Evolutionary conservation across 345 rosid genomes (phyloP).

Genomic region (Boechera stricta): DNA sequence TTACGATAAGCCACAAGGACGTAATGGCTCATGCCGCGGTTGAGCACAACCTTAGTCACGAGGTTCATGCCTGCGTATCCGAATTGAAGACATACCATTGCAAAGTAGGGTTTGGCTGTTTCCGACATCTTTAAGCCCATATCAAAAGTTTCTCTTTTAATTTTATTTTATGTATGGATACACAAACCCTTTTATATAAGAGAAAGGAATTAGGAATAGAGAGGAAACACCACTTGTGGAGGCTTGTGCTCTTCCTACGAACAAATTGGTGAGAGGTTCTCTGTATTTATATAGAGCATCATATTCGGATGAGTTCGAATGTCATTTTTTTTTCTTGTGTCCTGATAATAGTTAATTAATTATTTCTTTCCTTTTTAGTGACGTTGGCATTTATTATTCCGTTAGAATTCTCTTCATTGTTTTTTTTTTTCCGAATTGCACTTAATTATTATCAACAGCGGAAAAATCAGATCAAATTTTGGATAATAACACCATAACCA

Average conservation of each 20-base stretch:
- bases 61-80: constrained; percentile 96
- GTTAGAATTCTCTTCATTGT: neutral
- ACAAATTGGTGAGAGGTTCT: constrained; percentile 40
- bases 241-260: constrained; percentile 33
- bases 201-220: constrained; percentile 2
- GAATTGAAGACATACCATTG: constrained; percentile 89
- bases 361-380: neutral
- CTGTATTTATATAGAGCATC: constrained; percentile 46
- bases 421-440: neutral
- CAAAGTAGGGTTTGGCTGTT: constrained; percentile 74
- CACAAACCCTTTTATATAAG: neutral
- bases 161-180: neutral
- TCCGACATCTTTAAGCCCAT: constrained; percentile 61
- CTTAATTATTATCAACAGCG: neutral
- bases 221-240: constrained; percentile 35
- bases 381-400: constrained; percentile 37
- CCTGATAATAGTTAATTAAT: neutral
- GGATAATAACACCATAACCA: neutral
- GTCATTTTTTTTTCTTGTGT: constrained; percentile 25
- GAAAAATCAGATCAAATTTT: neutral
- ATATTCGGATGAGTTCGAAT: constrained; percentile 43
- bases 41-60: constrained; percentile 79
- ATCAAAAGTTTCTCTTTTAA: constrained; percentile 17
- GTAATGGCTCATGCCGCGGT: constrained; percentile 79
- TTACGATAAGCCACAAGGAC: constrained; percentile 85